Conservation (phyloP, 2,329 filamentous ascomycete species). For the Pestalotiopsis sp. region DNA sequence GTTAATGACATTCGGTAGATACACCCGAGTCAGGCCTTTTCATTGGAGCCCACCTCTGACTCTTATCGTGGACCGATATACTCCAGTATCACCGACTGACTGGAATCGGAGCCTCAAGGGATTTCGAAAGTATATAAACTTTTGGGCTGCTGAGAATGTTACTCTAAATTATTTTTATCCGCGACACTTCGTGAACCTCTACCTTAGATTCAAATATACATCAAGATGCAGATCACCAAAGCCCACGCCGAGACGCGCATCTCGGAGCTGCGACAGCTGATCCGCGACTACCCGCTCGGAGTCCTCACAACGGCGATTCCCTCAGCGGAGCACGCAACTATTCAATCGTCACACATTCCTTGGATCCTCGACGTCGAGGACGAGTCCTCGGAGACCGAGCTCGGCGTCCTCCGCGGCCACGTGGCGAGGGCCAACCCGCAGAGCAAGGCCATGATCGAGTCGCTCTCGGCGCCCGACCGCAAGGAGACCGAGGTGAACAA, state of each 20-base stretch:
- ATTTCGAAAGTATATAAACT: neutral
- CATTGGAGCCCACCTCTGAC: neutral
- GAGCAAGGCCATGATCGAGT: constrained; percentile 58
- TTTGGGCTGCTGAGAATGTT: neutral
- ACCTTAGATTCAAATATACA: neutral
- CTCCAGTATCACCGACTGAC: neutral
- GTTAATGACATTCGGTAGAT: neutral
- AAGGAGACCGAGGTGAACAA: constrained; percentile 21
- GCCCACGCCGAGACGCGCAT: constrained; percentile 53
- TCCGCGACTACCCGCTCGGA: constrained; percentile 61
- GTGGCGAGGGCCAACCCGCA: constrained; percentile 65
- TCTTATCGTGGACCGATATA: neutral
- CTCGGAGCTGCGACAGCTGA: constrained; percentile 51
- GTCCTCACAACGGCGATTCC: constrained; percentile 62
- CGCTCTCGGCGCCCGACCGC: constrained; percentile 21
- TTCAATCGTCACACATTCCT: constrained; percentile 62
- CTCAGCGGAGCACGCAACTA: constrained; percentile 45
- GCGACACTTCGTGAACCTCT: too few relatives aligned
- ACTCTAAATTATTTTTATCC: neutral
- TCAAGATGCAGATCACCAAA: constrained; percentile 56
- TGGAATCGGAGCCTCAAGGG: neutral
- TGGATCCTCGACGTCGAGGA: constrained; percentile 55
- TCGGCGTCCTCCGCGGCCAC: constrained; percentile 57
- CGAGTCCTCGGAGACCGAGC: constrained; percentile 38
- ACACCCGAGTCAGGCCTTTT: neutral